A percentile compares a stretch with the other conserved stretches of the same genome.
Evolutionary conservation across 345 rosid genomes (phyloP).

Genomic region (Aethionema arabicum): DNA sequence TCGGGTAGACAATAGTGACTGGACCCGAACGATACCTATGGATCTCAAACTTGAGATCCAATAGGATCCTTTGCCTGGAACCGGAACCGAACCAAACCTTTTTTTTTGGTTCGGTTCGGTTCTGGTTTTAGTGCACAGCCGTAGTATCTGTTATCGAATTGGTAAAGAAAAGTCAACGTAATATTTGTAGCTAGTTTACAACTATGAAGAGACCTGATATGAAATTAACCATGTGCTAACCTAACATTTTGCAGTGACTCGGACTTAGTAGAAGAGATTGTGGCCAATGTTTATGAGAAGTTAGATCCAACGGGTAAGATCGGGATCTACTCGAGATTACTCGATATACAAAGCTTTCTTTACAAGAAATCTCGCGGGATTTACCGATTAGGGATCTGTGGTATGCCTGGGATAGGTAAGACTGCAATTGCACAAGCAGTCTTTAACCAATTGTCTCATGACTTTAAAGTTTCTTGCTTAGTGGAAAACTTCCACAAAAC

Average conservation of each 20-base stretch:
- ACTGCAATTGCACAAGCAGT: slow-evolving; percentile 17
- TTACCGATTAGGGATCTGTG: slow-evolving; percentile 29
- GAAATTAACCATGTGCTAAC: no score
- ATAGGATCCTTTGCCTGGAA: no score
- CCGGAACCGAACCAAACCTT: no score
- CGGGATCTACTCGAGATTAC: slow-evolving; percentile 9
- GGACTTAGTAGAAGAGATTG: slow-evolving; percentile 25
- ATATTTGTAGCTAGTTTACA: no score
- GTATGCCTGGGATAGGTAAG: slow-evolving; percentile 32
- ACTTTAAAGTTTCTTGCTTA: slow-evolving; percentile 21
- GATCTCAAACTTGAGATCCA: no score
- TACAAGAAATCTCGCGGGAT: slow-evolving; percentile 8
- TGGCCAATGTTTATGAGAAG: slow-evolving; percentile 1
- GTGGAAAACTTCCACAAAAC: slow-evolving; percentile 11
- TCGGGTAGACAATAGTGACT: no score
- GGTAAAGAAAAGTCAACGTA: no score
- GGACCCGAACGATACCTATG: no score
- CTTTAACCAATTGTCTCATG: neutral
- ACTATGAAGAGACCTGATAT: no score
- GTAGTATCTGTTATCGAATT: no score
- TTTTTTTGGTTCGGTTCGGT: no score
- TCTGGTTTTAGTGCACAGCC: no score
- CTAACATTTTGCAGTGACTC: neutral
- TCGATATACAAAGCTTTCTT: slow-evolving; percentile 10
- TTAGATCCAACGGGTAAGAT: neutral